phyloP scores from a whole-genome alignment of 2,329 filamentous ascomycete genomes.

The Fusarium sp. region DNA sequence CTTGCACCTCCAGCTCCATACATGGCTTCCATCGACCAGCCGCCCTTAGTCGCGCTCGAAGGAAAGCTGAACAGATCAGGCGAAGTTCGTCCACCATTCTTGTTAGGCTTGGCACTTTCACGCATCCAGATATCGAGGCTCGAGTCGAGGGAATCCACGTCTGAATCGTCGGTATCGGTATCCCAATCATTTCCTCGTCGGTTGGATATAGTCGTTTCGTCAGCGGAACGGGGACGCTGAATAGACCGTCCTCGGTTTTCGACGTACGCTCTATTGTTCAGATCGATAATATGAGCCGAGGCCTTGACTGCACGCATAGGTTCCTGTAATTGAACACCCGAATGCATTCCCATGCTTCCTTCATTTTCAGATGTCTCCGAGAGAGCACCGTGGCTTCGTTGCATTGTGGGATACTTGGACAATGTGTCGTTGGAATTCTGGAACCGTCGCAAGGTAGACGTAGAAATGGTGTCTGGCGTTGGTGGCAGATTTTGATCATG shows the following conservation, averaged over 20 bases:
- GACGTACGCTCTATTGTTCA: slow-evolving; percentile 34
- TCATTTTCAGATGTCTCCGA: slow-evolving; percentile 43
- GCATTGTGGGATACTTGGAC: slow-evolving; percentile 44
- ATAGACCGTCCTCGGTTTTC: slow-evolving; percentile 39
- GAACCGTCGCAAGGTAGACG: slow-evolving; percentile 61
- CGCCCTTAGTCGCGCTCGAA: slow-evolving; percentile 45
- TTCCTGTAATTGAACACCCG: slow-evolving; percentile 29
- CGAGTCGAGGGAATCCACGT: slow-evolving; percentile 56
- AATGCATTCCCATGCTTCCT: slow-evolving; percentile 23
- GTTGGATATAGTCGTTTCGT: slow-evolving; percentile 56
- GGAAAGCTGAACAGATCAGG: slow-evolving; percentile 67
- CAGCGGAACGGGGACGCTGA: slow-evolving; percentile 58
- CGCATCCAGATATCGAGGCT: slow-evolving; percentile 68
- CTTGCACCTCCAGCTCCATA: slow-evolving; percentile 50
- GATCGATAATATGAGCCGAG: slow-evolving; percentile 32
- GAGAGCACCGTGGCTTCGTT: slow-evolving; percentile 45
- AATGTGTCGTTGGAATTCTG: slow-evolving; percentile 63
- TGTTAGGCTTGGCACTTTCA: slow-evolving; percentile 58
- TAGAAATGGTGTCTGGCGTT: slow-evolving; percentile 69
- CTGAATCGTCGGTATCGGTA: slow-evolving; percentile 55
- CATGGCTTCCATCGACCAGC: slow-evolving; percentile 61
- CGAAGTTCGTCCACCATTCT: slow-evolving; percentile 48
- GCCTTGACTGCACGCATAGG: slow-evolving; percentile 29
- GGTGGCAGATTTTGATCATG: slow-evolving; percentile 61
- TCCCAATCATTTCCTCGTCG: slow-evolving; percentile 56